Percentiles rank a stretch among this genome's conserved stretches.
Conservation (phyloP, 2,329 filamentous ascomycete species). For the Cercospora sp. region DNA sequence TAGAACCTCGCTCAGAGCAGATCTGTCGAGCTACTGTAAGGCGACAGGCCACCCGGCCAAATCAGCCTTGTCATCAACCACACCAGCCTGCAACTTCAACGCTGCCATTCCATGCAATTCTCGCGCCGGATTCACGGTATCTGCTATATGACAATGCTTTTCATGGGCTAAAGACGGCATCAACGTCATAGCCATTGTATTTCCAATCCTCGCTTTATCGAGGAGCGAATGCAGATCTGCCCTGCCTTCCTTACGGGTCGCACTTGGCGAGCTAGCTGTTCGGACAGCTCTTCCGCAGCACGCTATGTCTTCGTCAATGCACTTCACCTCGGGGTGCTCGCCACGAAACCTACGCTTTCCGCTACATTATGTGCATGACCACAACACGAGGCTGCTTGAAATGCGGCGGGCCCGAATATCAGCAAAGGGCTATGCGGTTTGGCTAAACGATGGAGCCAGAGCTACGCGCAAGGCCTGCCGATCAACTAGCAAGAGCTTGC, state of each 20-base stretch:
- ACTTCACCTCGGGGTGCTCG: conserved; percentile 3
- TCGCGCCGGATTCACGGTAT: background rate
- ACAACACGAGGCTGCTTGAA: background rate
- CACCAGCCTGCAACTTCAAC: background rate
- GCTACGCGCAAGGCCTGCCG: background rate
- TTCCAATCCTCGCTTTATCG: background rate
- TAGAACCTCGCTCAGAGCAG: background rate
- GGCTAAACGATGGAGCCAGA: background rate
- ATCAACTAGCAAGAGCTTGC: background rate
- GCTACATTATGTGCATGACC: background rate
- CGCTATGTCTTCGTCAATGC: background rate
- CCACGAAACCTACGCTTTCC: background rate
- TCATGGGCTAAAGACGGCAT: background rate
- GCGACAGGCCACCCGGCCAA: background rate
- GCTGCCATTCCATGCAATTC: background rate
- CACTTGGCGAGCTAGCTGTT: background rate
- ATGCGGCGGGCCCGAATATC: background rate
- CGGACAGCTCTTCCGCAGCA: background rate
- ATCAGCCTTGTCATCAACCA: background rate
- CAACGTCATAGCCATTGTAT: background rate
- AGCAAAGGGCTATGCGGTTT: background rate
- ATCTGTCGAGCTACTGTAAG: background rate
- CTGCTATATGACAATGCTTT: background rate
- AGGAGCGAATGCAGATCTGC: conserved; percentile 2
- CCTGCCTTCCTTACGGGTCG: background rate